A percentile compares a stretch with the other conserved stretches of the same genome.
These are phyloP conservation scores for Penicillium sp. DNA, from an alignment of 2,329 filamentous ascomycete species.

Conservation along the genomic window DNA sequence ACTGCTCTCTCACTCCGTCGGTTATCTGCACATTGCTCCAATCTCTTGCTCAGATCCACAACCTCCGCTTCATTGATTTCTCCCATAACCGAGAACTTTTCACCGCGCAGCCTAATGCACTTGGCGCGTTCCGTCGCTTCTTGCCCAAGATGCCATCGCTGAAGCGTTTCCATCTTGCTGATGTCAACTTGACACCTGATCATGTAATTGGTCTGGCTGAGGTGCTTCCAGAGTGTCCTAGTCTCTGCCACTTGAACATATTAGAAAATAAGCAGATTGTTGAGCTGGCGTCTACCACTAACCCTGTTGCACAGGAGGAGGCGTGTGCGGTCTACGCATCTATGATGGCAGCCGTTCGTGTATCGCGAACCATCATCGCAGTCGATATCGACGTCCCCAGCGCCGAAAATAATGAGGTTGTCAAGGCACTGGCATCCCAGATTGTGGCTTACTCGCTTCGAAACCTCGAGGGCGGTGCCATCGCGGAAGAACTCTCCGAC, in stretches of 20 bases:
- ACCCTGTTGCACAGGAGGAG: conserved; percentile 83
- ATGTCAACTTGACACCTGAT: conserved; percentile 80
- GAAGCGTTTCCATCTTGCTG: conserved; percentile 82
- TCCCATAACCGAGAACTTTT: conserved; percentile 88
- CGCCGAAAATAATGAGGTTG: conserved; percentile 79
- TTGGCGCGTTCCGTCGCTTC: conserved; percentile 76
- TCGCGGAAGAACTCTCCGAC: conserved; percentile 58
- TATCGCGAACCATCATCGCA: conserved; percentile 81
- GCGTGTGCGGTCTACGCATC: conserved; percentile 93
- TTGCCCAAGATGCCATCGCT: conserved; percentile 76
- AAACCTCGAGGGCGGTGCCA: conserved; percentile 80
- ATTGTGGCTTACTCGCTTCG: conserved; percentile 92
- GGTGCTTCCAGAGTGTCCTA: conserved; percentile 79
- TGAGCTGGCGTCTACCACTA: conserved; percentile 73
- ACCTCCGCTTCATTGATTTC: conserved; percentile 86
- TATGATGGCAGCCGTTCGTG: conserved; percentile 79
- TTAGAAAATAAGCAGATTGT: conserved; percentile 70
- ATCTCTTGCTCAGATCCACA: conserved; percentile 66
- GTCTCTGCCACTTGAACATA: conserved; percentile 82
- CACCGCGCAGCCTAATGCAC: conserved; percentile 69
- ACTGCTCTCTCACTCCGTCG: conserved; percentile 76
- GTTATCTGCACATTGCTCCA: conserved; percentile 76
- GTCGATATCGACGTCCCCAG: conserved; percentile 89
- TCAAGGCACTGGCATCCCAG: conserved; percentile 89
- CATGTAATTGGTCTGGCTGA: conserved; percentile 91